A percentile compares a stretch with the other conserved stretches of the same genome.
Evolutionary conservation across 2,329 filamentous ascomycete species (phyloP).

Genomic region (Pezicula carpinea): DNA sequence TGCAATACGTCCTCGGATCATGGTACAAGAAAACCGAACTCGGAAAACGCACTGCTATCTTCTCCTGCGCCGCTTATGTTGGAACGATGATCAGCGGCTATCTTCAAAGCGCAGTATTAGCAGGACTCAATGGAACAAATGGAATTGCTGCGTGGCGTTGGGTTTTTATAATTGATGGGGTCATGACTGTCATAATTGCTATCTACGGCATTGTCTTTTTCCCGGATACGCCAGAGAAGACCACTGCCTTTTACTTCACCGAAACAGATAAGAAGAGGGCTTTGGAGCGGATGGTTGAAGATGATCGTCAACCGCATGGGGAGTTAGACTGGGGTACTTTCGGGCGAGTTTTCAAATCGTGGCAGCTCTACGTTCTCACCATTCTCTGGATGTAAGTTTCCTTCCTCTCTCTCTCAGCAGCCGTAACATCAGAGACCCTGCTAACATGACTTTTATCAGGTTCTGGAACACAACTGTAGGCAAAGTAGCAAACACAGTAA

Average conservation of each 20-base stretch:
- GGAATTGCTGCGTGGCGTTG: slow-evolving; percentile 42
- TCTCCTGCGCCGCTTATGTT: slow-evolving; percentile 50
- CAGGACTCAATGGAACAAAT: slow-evolving; percentile 31
- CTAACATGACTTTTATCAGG: neutral
- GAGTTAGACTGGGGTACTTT: slow-evolving; percentile 43
- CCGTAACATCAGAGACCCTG: neutral
- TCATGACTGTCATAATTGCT: slow-evolving; percentile 48
- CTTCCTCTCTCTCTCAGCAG: neutral
- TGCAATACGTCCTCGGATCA: slow-evolving; percentile 50
- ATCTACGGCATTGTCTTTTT: slow-evolving; percentile 43
- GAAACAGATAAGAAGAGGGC: slow-evolving; percentile 33
- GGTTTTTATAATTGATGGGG: slow-evolving; percentile 43
- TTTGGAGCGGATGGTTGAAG: slow-evolving; percentile 34
- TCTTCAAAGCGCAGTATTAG: slow-evolving; percentile 39
- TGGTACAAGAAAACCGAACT: slow-evolving; percentile 55
- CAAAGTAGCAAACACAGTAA: slow-evolving; percentile 50
- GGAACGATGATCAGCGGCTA: slow-evolving; percentile 56
- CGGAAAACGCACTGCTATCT: slow-evolving; percentile 53
- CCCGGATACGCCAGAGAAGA: slow-evolving; percentile 34
- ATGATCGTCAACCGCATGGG: slow-evolving; percentile 34
- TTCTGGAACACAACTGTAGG: slow-evolving; percentile 60
- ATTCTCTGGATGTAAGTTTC: slow-evolving; percentile 50
- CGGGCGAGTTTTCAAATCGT: slow-evolving; percentile 49
- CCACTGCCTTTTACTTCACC: slow-evolving; percentile 32
- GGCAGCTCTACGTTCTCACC: slow-evolving; percentile 61